Conservation (phyloP, 2,329 filamentous ascomycete species). For the Cladosporium sp. region DNA sequence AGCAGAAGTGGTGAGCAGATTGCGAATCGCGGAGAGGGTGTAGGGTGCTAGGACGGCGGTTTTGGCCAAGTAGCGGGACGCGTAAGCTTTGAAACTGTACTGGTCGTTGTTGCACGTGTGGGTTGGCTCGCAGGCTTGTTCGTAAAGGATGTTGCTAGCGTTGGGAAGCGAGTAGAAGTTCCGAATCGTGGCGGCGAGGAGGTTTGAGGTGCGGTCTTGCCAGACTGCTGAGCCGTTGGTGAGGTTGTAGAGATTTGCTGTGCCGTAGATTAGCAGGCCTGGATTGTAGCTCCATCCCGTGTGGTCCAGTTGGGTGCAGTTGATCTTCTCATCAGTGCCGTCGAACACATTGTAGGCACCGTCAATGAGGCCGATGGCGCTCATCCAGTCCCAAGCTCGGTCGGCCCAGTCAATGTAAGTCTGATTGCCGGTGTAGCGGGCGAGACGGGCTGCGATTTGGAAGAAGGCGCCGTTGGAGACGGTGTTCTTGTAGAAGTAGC, state of each 20-base stretch:
- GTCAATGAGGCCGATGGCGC: constrained; percentile 48
- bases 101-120: constrained; percentile 66
- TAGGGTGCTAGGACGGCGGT: constrained; percentile 41
- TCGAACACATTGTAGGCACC: constrained; percentile 52
- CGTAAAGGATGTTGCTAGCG: constrained; percentile 55
- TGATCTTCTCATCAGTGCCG: constrained; percentile 48
- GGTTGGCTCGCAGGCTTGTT: constrained; percentile 61
- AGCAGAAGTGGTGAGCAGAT: constrained; percentile 38
- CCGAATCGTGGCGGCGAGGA: constrained; percentile 50
- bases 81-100: constrained; percentile 71
- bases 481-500: constrained; percentile 57
- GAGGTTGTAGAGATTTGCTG: constrained; percentile 54
- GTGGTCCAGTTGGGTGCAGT: constrained; percentile 50
- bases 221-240: constrained; percentile 48
- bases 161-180: constrained; percentile 54
- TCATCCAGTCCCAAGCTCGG: constrained; percentile 59
- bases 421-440: constrained; percentile 71
- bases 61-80: constrained; percentile 59
- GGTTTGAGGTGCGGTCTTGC: constrained; percentile 54
- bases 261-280: constrained; percentile 52
- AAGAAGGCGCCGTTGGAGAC: constrained; percentile 57
- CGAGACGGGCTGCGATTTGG: constrained; percentile 62
- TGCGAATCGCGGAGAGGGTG: constrained; percentile 35
- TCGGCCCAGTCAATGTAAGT: constrained; percentile 76
- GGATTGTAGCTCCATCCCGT: constrained; percentile 57